phyloP scores from a whole-genome alignment of 768 basidiomycete genomes.

The Suillus sp. region DNA sequence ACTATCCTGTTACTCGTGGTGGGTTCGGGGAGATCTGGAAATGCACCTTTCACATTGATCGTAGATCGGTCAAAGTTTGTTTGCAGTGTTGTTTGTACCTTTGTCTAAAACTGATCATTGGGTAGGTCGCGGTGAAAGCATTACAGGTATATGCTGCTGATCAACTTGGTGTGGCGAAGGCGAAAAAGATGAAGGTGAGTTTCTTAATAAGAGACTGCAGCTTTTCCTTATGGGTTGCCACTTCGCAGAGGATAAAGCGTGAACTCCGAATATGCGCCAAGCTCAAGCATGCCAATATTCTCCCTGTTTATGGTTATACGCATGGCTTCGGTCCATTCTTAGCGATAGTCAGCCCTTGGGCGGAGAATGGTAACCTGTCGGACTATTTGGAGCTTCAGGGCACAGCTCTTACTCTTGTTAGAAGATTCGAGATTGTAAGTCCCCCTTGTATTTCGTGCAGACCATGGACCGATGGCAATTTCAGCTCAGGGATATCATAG shows the following conservation, averaged over 20 bases:
- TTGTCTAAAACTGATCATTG: neutral
- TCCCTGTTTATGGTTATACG: slow-evolving; percentile 32
- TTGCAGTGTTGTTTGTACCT: neutral
- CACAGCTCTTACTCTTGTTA: slow-evolving; percentile 9
- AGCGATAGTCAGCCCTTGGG: slow-evolving; percentile 39
- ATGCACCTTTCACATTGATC: neutral
- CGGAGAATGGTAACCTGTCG: slow-evolving; percentile 33
- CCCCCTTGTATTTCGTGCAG: neutral
- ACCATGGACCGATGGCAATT: neutral
- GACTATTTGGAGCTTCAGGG: slow-evolving; percentile 23
- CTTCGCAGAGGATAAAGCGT: slow-evolving; percentile 23
- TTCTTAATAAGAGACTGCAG: neutral
- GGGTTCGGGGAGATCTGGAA: slow-evolving; percentile 13
- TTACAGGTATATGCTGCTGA: neutral
- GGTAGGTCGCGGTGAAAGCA: slow-evolving; percentile 9
- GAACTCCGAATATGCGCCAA: slow-evolving; percentile 28
- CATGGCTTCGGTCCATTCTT: slow-evolving; percentile 33
- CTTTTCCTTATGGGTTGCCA: neutral
- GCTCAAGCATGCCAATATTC: slow-evolving; percentile 30
- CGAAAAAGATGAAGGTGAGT: slow-evolving; percentile 11
- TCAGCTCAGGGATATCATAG: neutral
- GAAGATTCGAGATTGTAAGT: slow-evolving; percentile 7
- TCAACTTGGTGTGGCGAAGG: neutral
- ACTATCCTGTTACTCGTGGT: neutral
- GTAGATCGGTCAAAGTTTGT: neutral